Evolutionary conservation across 208 protist species (phyloP).

Genomic region (Crithidia mellificae): DNA sequence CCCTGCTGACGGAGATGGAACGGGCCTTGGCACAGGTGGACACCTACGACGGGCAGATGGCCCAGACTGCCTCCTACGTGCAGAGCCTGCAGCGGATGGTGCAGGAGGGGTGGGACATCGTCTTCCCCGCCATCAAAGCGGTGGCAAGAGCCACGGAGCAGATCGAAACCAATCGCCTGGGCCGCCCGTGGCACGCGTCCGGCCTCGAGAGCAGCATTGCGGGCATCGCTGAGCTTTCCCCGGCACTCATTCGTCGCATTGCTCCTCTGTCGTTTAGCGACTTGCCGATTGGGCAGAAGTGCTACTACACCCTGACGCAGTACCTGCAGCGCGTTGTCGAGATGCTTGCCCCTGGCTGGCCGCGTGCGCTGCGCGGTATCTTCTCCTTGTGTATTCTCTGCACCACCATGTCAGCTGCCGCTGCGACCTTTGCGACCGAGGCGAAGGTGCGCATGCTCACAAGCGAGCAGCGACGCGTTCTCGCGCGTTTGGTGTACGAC

Average conservation of each 20-base stretch:
- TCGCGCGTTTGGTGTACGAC: constrained; percentile 21
- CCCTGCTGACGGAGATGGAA: constrained; percentile 48
- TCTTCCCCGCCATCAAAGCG: constrained; percentile 46
- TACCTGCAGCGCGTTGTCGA: constrained; percentile 63
- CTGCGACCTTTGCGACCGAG: constrained; percentile 7
- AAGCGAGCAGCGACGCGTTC: constrained; percentile 18
- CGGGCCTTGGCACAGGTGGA: constrained; percentile 55
- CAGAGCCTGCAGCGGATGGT: constrained; percentile 49
- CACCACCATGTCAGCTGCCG: constrained; percentile 23
- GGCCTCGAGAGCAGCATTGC: constrained; percentile 58
- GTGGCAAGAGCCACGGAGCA: constrained; percentile 37
- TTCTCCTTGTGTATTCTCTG: constrained; percentile 62
- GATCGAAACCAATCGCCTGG: constrained; percentile 66
- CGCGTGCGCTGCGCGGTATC: constrained; percentile 50
- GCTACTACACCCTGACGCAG: constrained; percentile 70
- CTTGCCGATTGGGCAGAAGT: constrained; percentile 52
- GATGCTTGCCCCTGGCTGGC: constrained; percentile 68
- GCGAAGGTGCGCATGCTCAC: constrained; percentile 15
- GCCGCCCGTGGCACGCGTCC: constrained; percentile 48
- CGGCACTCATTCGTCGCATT: constrained; percentile 49
- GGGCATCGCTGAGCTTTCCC: constrained; percentile 40
- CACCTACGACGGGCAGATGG: constrained; percentile 52
- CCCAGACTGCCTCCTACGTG: constrained; percentile 38
- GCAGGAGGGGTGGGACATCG: constrained; percentile 49
- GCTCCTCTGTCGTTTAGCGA: constrained; percentile 66